These are phyloP conservation scores for Yarrowia sp. DNA, from an alignment of 805 yeast genomes.

Conservation along the genomic window DNA sequence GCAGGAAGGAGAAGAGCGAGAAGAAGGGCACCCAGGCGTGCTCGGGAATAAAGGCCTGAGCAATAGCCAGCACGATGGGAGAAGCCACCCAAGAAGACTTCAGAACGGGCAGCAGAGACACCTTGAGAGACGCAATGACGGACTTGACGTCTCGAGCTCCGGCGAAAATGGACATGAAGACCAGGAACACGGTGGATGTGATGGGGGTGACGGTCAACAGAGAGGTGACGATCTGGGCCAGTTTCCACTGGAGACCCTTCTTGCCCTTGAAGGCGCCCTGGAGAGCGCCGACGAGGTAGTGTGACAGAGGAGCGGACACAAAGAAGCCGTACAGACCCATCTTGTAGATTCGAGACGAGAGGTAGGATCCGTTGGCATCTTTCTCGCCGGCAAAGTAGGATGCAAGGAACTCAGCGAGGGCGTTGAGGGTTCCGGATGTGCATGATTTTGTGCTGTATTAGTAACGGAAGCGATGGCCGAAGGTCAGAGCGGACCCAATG, in stretches of 20 bases:
- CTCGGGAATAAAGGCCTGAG: slow-evolving; percentile 42
- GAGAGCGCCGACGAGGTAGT: slow-evolving; percentile 38
- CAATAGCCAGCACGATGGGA: slow-evolving; percentile 41
- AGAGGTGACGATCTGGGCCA: slow-evolving; percentile 41
- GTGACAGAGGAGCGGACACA: slow-evolving; percentile 42
- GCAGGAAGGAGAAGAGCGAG: slow-evolving; percentile 41
- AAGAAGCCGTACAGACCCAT: slow-evolving; percentile 43
- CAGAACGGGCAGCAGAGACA: slow-evolving; percentile 39
- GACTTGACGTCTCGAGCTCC: slow-evolving; percentile 39
- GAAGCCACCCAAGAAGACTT: slow-evolving; percentile 41
- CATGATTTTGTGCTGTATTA: slow-evolving; percentile 38
- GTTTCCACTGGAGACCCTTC: slow-evolving; percentile 35
- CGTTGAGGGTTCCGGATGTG: slow-evolving; percentile 42
- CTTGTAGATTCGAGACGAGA: slow-evolving; percentile 40
- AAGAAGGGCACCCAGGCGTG: slow-evolving; percentile 45
- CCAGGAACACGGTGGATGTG: slow-evolving; percentile 36
- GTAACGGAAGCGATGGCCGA: background rate
- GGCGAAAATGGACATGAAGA: slow-evolving; percentile 41
- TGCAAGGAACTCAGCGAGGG: slow-evolving; percentile 40
- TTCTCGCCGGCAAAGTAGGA: slow-evolving; percentile 41
- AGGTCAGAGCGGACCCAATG: background rate
- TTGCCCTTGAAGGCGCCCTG: slow-evolving; percentile 41
- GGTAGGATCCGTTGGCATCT: slow-evolving; percentile 38
- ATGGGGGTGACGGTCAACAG: slow-evolving; percentile 41
- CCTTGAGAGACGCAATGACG: slow-evolving; percentile 36